Conservation (phyloP, 208 protist genomes). For the Crithidia bombi region DNA sequence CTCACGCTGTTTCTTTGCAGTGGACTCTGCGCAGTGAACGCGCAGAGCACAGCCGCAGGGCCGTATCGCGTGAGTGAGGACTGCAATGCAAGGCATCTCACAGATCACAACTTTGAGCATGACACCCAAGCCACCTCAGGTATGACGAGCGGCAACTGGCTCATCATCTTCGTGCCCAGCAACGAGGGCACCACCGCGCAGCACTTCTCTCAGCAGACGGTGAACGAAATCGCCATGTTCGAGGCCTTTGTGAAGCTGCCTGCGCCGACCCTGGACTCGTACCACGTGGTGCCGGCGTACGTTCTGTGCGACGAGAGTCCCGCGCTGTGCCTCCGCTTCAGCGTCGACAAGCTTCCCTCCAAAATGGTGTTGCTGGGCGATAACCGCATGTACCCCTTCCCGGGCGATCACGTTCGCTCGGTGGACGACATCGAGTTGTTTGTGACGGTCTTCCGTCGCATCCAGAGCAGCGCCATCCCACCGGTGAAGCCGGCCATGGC, state of each 20-base stretch:
- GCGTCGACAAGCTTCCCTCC: conserved; percentile 1
- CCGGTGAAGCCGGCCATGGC: conserved; percentile 8
- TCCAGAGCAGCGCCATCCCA: conserved; percentile 29
- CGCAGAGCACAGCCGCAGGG: neutral
- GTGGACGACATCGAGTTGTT: conserved; percentile 34
- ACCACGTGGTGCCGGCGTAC: conserved; percentile 31
- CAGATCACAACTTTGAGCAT: conserved; percentile 25
- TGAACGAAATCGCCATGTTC: conserved; percentile 23
- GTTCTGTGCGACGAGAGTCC: conserved; percentile 34
- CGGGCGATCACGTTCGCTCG: conserved; percentile 15
- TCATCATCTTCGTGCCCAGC: conserved; percentile 33
- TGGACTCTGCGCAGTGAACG: neutral
- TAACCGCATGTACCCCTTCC: conserved; percentile 28
- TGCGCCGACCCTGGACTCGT: conserved; percentile 4
- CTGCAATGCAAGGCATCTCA: conserved; percentile 22
- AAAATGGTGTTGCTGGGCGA: conserved; percentile 21
- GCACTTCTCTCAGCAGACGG: conserved; percentile 19
- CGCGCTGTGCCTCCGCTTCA: conserved; percentile 24
- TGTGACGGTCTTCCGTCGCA: conserved; percentile 27
- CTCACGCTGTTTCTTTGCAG: conserved; percentile 2
- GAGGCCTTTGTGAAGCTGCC: conserved; percentile 24
- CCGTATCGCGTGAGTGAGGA: conserved; percentile 16
- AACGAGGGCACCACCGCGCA: conserved; percentile 24
- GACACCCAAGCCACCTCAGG: conserved; percentile 30
- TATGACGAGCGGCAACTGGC: conserved; percentile 39